phyloP scores from a whole-genome alignment of 1,284 basidiomycete species.

The Tilletia walkeri region DNA sequence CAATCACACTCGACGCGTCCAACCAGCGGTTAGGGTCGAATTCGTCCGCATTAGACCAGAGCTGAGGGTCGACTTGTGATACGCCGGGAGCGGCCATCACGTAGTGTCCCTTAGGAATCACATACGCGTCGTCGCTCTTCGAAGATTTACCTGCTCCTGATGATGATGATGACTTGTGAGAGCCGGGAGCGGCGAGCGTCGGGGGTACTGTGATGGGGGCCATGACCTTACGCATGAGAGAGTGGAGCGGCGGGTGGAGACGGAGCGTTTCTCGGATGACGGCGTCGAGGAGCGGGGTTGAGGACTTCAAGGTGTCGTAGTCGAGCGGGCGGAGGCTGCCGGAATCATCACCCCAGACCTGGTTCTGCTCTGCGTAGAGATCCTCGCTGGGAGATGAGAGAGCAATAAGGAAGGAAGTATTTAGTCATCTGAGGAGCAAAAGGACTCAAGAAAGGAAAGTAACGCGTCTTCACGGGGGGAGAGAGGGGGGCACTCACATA shows the following conservation, averaged over 20 bases:
- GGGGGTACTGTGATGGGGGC: conserved; percentile 78
- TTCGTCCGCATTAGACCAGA: conserved; percentile 65
- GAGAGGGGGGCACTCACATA: conserved; percentile 62
- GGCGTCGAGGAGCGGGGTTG: conserved; percentile 77
- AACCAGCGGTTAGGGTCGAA: conserved; percentile 87
- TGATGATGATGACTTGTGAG: conserved; percentile 58
- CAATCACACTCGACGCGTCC: conserved; percentile 57
- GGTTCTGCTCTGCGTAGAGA: conserved; percentile 79
- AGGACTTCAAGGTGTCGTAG: conserved; percentile 78
- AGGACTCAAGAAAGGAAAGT: background rate
- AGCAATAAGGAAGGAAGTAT: no score
- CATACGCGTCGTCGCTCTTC: conserved; percentile 60
- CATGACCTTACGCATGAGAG: conserved; percentile 76
- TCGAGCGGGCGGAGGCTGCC: conserved; percentile 69
- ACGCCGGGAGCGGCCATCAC: conserved; percentile 87
- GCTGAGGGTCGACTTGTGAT: conserved; percentile 77
- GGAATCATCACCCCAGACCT: conserved; percentile 67
- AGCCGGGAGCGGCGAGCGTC: conserved; percentile 61
- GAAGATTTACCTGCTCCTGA: background rate
- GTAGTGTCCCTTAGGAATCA: conserved; percentile 87
- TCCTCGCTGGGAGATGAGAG: conserved; percentile 25
- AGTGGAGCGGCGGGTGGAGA: conserved; percentile 53
- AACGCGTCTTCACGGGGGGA: background rate
- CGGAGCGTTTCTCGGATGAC: conserved; percentile 90
- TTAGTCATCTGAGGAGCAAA: no score